Conservation (phyloP, 768 basidiomycete species). For the Amanita fuliginea region DNA sequence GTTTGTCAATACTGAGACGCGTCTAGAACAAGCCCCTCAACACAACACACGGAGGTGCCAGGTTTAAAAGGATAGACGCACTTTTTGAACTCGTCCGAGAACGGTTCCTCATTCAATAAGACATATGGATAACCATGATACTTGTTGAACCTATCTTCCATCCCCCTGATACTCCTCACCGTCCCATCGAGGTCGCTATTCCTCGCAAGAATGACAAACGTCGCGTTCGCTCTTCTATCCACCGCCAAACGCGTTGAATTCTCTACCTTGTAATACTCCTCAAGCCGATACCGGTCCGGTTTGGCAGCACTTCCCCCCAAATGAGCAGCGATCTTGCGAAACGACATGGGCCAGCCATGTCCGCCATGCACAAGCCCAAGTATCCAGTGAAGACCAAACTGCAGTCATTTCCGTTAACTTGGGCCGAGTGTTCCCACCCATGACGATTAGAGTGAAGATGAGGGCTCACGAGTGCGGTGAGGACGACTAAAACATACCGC, state of each 20-base stretch:
- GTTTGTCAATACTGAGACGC: conserved; percentile 17
- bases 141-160: conserved; percentile 79
- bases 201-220: conserved; percentile 45
- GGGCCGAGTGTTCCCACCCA: no score
- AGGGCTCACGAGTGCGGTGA: conserved; percentile 21
- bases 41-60: not conserved
- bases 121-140: conserved; percentile 74
- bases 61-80: conserved; percentile 21
- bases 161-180: conserved; percentile 55
- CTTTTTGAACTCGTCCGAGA: conserved; percentile 67
- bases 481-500: conserved; percentile 23
- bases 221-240: conserved; percentile 25
- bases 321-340: conserved; percentile 19
- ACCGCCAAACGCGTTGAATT: conserved; percentile 10
- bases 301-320: not conserved
- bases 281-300: conserved; percentile 1
- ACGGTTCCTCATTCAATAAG: conserved; percentile 75
- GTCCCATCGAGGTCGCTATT: conserved; percentile 57
- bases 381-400: conserved; percentile 33
- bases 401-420: no score
- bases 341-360: conserved; percentile 38
- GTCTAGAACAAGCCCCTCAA: conserved; percentile 12
- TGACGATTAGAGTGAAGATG: no score
- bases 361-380: conserved; percentile 39
- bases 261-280: conserved; percentile 9